A percentile compares a stretch with the other conserved stretches of the same genome.
Evolutionary conservation across 139 green algal genomes (phyloP).

Genomic region (Chlorella sp.): DNA sequence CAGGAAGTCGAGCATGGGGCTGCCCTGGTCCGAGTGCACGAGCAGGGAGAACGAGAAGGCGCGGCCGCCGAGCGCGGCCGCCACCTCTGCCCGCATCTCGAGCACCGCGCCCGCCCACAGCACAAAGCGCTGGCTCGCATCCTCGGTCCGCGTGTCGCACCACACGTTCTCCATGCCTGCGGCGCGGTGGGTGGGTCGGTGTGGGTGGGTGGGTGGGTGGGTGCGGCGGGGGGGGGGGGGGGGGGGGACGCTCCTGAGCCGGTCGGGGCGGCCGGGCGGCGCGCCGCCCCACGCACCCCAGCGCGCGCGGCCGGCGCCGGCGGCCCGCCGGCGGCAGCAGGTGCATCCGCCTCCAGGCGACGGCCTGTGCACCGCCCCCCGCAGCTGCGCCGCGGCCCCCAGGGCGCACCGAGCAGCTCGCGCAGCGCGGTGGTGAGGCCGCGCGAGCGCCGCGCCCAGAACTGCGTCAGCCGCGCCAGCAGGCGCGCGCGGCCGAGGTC

Average conservation of each 20-base stretch:
- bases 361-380: neutral
- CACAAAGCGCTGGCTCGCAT: constrained; percentile 86
- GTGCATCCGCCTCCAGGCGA: neutral
- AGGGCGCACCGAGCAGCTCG: constrained; percentile 47
- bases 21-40: constrained; percentile 71
- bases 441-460: constrained; percentile 74
- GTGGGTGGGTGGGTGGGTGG: neutral
- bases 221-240: neutral
- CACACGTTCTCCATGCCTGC: constrained; percentile 75
- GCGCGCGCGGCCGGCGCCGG: no score
- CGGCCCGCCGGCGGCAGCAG: neutral
- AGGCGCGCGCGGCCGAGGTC: constrained; percentile 74
- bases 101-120: constrained; percentile 84
- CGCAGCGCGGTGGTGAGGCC: no score
- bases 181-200: constrained; percentile 65
- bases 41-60: constrained; percentile 78
- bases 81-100: constrained; percentile 53
- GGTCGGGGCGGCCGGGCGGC: no score
- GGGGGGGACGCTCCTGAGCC: neutral
- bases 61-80: constrained; percentile 29
- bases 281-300: no score
- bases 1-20: constrained; percentile 77
- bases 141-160: constrained; percentile 72
- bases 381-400: no score
- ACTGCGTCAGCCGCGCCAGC: constrained; percentile 65